A percentile compares a stretch with the other conserved stretches of the same genome.
Conservation (phyloP, 805 yeast genomes). For the Candida lessepsii region DNA sequence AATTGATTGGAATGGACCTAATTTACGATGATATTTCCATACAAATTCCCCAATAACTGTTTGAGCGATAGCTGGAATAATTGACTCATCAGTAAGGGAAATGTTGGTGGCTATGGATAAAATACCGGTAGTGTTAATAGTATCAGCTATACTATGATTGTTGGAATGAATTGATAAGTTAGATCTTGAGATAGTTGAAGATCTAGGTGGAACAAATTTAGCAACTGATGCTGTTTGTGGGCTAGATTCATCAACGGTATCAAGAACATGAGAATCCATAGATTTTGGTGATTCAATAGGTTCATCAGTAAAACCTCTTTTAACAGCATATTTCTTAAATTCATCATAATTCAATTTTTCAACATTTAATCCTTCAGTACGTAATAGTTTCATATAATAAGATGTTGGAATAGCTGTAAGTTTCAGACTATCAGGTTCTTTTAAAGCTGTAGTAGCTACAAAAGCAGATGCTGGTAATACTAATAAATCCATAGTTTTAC, state of each 20-base stretch:
- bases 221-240: conserved; percentile 15
- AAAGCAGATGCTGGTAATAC: conserved; percentile 59
- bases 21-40: conserved; percentile 76
- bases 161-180: conserved; percentile 27
- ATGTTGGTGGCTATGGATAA: conserved; percentile 58
- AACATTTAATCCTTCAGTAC: conserved; percentile 42
- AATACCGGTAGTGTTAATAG: conserved; percentile 31
- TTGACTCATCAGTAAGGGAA: conserved; percentile 64
- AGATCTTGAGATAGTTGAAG: conserved; percentile 19
- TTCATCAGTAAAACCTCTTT: conserved; percentile 46
- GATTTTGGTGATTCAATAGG: conserved; percentile 6
- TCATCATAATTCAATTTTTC: conserved; percentile 47
- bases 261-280: conserved; percentile 20
- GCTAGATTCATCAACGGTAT: conserved; percentile 12
- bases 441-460: conserved; percentile 60
- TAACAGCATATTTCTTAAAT: conserved; percentile 45
- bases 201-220: conserved; percentile 11
- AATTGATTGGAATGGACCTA: conserved; percentile 71
- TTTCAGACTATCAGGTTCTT: conserved; percentile 51
- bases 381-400: conserved; percentile 58
- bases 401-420: conserved; percentile 64
- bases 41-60: conserved; percentile 91
- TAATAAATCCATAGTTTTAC: conserved; percentile 47
- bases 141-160: conserved; percentile 30
- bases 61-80: conserved; percentile 85